Evolutionary conservation across 495 filamentous ascomycete species (phyloP).

Genomic region (Lophiotrema nucula): DNA sequence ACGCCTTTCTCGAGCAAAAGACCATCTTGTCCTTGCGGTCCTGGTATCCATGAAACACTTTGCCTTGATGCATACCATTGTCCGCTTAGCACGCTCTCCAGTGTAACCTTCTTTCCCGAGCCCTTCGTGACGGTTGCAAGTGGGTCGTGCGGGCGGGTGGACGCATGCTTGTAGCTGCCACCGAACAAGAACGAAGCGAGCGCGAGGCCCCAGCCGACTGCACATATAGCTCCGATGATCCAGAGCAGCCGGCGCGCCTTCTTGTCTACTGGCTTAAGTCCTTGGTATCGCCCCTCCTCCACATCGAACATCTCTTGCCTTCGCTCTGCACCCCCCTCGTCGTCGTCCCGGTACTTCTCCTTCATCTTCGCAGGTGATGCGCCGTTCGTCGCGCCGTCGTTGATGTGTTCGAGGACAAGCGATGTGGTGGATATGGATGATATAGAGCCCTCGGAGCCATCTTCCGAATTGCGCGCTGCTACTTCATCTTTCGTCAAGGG

Average conservation of each 20-base stretch:
- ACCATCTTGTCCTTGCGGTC: conserved; percentile 81
- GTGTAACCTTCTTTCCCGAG: conserved; percentile 72
- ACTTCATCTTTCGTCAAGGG: conserved; percentile 30
- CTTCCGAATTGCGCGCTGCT: conserved; percentile 31
- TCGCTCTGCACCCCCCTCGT: conserved; percentile 13
- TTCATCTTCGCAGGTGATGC: conserved; percentile 27
- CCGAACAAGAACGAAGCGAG: conserved; percentile 70
- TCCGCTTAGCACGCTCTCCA: conserved; percentile 75
- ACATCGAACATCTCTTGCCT: conserved; percentile 46
- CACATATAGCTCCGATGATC: conserved; percentile 61
- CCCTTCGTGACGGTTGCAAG: conserved; percentile 62
- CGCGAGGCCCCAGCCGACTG: conserved; percentile 78
- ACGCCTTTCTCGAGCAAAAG: conserved; percentile 68
- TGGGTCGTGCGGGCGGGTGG: conserved; percentile 64
- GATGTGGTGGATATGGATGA: conserved; percentile 75
- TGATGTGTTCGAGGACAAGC: conserved; percentile 71
- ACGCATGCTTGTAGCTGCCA: conserved; percentile 62
- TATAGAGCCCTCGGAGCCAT: conserved; percentile 55
- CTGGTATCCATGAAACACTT: conserved; percentile 83
- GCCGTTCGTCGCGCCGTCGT: conserved; percentile 44
- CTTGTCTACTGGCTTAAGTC: conserved; percentile 55
- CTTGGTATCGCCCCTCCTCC: conserved; percentile 35
- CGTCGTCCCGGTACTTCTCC: conserved; percentile 48
- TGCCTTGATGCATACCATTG: conserved; percentile 68
- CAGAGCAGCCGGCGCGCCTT: conserved; percentile 66